Conservation (phyloP, 768 basidiomycete species). For the Tylopilus sp. region DNA sequence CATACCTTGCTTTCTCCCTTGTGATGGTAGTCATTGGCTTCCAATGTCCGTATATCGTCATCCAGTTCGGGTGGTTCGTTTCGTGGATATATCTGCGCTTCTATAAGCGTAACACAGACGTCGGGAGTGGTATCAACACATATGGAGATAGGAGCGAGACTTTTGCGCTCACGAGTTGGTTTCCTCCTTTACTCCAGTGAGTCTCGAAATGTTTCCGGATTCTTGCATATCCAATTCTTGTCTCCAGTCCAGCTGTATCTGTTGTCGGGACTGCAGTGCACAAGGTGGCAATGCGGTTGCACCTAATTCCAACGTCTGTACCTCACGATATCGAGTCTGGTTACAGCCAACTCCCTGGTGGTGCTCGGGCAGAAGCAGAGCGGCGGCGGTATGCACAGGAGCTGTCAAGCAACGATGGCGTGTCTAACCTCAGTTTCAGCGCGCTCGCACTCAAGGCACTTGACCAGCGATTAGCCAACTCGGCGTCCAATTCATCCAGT, state of each 20-base stretch:
- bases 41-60: conserved; percentile 87
- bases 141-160: conserved; percentile 97
- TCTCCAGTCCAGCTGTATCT: conserved; percentile 64
- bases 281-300: conserved; percentile 61
- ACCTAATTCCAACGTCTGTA: conserved; percentile 64
- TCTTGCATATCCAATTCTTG: conserved; percentile 1
- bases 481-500: conserved; percentile 30
- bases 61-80: conserved; percentile 99
- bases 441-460: conserved; percentile 96
- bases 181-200: conserved; percentile 93
- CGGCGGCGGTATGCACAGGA: conserved; percentile 66
- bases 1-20: conserved; percentile 86
- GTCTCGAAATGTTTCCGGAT: conserved; percentile 29
- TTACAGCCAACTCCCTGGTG: conserved; percentile 77
- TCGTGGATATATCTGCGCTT: conserved; percentile 95
- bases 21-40: conserved; percentile 79
- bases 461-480: conserved; percentile 84
- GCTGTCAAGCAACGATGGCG: background rate
- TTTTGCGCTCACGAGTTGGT: conserved; percentile 93
- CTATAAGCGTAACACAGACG: conserved; percentile 84
- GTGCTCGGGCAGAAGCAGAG: conserved; percentile 94
- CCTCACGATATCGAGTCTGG: conserved; percentile 67
- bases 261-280: conserved; percentile 65
- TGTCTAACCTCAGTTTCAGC: conserved; percentile 40
- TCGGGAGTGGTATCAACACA: conserved; percentile 56